phyloP scores from a whole-genome alignment of 208 protist species.

The Trypanosoma congolense region DNA sequence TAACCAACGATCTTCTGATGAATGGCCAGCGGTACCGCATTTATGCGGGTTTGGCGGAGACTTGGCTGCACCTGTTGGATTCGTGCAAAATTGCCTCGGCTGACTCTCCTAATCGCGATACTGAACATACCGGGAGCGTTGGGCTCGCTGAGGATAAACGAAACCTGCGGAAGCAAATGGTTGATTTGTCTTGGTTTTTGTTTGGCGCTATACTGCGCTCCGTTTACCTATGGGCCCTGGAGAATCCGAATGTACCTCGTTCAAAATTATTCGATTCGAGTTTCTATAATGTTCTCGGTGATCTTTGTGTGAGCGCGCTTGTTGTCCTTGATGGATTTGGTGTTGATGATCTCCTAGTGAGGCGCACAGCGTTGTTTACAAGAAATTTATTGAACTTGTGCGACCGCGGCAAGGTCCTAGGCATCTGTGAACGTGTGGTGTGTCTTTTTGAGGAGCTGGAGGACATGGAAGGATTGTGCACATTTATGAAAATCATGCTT shows the following conservation, averaged over 20 bases:
- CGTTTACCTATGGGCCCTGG: constrained; percentile 69
- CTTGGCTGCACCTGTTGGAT: constrained; percentile 58
- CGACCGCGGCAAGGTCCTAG: constrained; percentile 69
- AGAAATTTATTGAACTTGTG: constrained; percentile 60
- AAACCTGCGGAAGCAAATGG: constrained; percentile 63
- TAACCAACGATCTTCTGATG: constrained; percentile 79
- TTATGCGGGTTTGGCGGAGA: constrained; percentile 73
- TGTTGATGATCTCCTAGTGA: constrained; percentile 31
- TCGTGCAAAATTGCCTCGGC: background rate
- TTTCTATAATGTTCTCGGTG: constrained; percentile 52
- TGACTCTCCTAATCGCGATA: no score
- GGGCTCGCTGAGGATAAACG: constrained; percentile 5
- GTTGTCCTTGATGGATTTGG: constrained; percentile 39
- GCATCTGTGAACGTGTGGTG: constrained; percentile 41
- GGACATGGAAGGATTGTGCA: constrained; percentile 55
- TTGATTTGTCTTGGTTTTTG: constrained; percentile 77
- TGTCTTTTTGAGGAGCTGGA: constrained; percentile 52
- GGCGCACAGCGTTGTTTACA: constrained; percentile 68
- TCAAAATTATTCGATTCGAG: constrained; percentile 53
- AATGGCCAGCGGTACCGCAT: constrained; percentile 45
- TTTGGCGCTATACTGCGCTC: constrained; percentile 83
- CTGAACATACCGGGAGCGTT: no score
- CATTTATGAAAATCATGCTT: constrained; percentile 64
- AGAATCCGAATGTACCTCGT: constrained; percentile 40
- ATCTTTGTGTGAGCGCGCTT: constrained; percentile 67